Base-by-base conservation (phyloP, 164 flowering plant species). In the Malania oleifera region DNA sequence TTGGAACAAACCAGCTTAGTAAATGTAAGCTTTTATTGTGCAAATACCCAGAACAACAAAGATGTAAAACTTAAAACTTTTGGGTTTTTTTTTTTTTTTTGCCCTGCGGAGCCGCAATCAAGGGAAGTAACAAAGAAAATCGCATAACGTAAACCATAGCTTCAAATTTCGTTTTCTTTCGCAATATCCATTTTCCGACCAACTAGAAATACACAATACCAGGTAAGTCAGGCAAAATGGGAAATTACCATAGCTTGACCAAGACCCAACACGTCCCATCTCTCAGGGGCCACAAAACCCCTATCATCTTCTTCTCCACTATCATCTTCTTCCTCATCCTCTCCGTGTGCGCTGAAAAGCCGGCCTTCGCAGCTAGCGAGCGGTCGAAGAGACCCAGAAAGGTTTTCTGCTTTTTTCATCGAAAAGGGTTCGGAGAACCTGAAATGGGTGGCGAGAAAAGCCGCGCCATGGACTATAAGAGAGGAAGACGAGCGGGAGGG, bases 261-360 rank as follows among this genome's bases (percentile, higher is more conserved):
- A 52, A 91, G 92, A 48, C 98, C 98, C 66, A 91, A 62, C 13
- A 89, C 89, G 67, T 89, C 90, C 98, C 92, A 91, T 70, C 76
- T 79, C 52, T 86, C 89, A 4, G 86, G 89, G 44, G 57, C 63
- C 26, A 56, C 56, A 11, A 61, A 61, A 31, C 13, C 41, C 4
- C 31, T 43, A 37, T 49, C 68, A 24, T 25, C 62, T 18, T 27
- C 68, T n/a, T 57, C 75, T 13, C 50, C 58, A 1, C 52, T 80
- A 1, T 64, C 75, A 1, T 57, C 81, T 0, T 68, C 84, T 0
- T 69, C 81, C 0, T 52, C 73, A 0, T 61, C 77, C 0, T 69
- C 82, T 1, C 44, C 64, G 0, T 64, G 65, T 5, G 48, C 71
- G 1, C 56, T 64, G 20, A 22, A 19, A 31, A 59, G 17, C 47